Conservation (phyloP, 441 rosid genomes). For the Populus hybrid region DNA sequence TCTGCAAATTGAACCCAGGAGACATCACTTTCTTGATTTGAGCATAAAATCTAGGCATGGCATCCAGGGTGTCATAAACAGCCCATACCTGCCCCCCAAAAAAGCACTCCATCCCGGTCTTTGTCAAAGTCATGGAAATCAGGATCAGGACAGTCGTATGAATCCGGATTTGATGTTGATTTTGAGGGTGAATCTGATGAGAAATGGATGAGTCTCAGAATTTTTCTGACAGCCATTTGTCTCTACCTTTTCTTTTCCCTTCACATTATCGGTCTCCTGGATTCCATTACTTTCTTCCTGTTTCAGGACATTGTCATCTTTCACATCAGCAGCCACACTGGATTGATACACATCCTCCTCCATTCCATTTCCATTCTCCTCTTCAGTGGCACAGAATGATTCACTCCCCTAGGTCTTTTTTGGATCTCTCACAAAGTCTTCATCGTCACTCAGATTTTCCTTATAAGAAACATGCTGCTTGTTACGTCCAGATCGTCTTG, state of each 20-base stretch:
- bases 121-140: constrained; percentile 59
- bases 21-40: constrained; percentile 42
- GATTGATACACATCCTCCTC: constrained; percentile 31
- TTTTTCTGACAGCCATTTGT: constrained; percentile 24
- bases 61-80: constrained; percentile 45
- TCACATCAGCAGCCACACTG: constrained; percentile 27
- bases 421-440: constrained; percentile 29
- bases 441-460: constrained; percentile 80
- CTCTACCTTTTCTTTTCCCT: constrained; percentile 24
- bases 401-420: constrained; percentile 37
- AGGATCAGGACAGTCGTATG: constrained; percentile 45
- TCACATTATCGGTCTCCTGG: constrained; percentile 12
- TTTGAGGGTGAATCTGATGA: constrained; percentile 1
- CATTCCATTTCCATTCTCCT: constrained; percentile 25
- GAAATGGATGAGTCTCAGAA: constrained; percentile 7
- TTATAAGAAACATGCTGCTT: constrained; percentile 68
- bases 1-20: constrained; percentile 41
- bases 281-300: constrained; percentile 25
- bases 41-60: constrained; percentile 75
- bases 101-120: constrained; percentile 39
- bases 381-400: constrained; percentile 24
- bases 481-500: constrained; percentile 73
- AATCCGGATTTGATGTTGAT: constrained; percentile 29
- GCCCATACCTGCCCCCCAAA: constrained; percentile 59
- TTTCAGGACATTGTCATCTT: constrained; percentile 30